Base-by-base conservation (phyloP, 2,329 filamentous ascomycete species). In the Helotiales sp. region DNA sequence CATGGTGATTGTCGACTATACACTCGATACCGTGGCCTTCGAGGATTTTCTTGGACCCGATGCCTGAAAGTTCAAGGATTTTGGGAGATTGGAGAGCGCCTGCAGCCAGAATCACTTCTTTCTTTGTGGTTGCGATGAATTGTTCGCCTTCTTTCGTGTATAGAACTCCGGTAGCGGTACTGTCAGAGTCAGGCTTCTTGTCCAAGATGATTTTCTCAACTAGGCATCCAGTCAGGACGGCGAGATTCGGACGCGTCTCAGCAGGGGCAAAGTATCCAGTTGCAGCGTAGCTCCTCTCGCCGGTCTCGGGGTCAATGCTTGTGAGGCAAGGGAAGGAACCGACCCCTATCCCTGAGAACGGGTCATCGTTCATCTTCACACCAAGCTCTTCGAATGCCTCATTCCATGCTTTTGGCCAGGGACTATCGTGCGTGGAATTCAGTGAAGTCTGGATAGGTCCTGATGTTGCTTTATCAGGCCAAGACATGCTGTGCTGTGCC, bases 211-310 rank as follows among this genome's bases (percentile, higher is more conserved):
- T 76, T 72, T 86, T 89, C 70, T 84, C 88, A 59, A 95, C 91
- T 84, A 90, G 92, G 13, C 90, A 87, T 69, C 95, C 87, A 69
- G 90, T 95, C 55, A 96, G 78, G 58, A 96, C 80, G 38, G 89
- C 93, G 71, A 96, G 74, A 76, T 96, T 96, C 6, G 54, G 42
- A 19, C 67, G 52, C 1, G 34, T 25, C 17, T 24, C 27, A 29
- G 52, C 56, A 15, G 57, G 60, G 2, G 52, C 38, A 17, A 51
- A 61, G 25, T 65, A 66, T 12, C 60, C 66, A 3, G 57, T 59
- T 19, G 53, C 59, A 15, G 61, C 33, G 33, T 61, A 53, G 40
- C 44, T 55, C 24, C 60, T 33, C 9, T 48, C 47, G 15, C 33
- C 27, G 6, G 38, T 54, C n/a, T 17, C 19, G 1, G 52, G 52